Conservation (phyloP, 208 protist species). For the Vickermania ingenoplastis region DNA sequence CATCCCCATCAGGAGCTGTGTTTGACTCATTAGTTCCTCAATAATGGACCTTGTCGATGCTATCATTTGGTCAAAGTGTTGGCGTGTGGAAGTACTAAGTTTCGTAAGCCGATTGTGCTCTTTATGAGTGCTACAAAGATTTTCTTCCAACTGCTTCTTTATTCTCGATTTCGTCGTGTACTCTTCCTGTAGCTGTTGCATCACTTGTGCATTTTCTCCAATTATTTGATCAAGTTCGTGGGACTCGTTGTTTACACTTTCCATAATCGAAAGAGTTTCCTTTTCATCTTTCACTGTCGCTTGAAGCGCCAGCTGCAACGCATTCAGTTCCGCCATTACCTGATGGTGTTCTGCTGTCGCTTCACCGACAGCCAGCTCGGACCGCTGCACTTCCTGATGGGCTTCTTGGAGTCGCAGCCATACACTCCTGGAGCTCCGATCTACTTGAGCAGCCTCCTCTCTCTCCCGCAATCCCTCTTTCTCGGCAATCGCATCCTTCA, state of each 20-base stretch:
- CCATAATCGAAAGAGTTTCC: constrained; percentile 28
- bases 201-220: constrained; percentile 21
- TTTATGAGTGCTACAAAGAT: neutral
- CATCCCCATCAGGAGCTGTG: neutral
- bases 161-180: neutral
- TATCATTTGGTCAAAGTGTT: neutral
- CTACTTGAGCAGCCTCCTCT: constrained; percentile 31
- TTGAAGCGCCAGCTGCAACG: constrained; percentile 19
- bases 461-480: constrained; percentile 20
- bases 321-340: constrained; percentile 24
- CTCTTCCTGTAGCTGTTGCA: constrained; percentile 12
- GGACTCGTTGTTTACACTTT: constrained; percentile 22
- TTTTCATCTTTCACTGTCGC: constrained; percentile 28
- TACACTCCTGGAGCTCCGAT: constrained; percentile 24
- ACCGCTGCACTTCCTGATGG: constrained; percentile 9
- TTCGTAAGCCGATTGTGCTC: neutral
- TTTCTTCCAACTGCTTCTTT: neutral
- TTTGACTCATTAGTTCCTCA: neutral
- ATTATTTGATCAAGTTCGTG: constrained; percentile 26
- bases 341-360: constrained; percentile 20
- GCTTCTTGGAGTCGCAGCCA: constrained; percentile 23
- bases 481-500: constrained; percentile 21
- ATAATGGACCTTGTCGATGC: neutral
- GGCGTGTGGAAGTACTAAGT: neutral
- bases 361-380: constrained; percentile 12